These are phyloP conservation scores for Exobasidium cylindrosporum DNA, from an alignment of 1,284 basidiomycete genomes.

Conservation along the genomic window DNA sequence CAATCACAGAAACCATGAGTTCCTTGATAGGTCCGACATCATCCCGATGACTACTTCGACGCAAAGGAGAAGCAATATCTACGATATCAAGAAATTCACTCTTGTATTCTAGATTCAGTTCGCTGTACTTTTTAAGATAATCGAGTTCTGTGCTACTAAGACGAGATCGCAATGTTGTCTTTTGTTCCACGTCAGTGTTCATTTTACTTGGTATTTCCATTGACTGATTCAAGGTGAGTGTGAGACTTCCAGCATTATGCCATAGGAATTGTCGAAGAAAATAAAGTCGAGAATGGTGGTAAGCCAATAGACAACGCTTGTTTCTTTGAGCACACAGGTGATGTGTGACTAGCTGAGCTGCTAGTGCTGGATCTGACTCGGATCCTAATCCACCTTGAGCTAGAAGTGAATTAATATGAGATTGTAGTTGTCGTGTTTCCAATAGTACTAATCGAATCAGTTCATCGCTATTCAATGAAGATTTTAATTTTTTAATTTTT, in stretches of 20 bases:
- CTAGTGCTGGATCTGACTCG: conserved; percentile 55
- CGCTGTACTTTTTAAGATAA: conserved; percentile 78
- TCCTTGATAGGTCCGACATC: conserved; percentile 67
- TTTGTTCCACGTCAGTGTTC: conserved; percentile 6
- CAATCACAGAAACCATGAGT: conserved; percentile 72
- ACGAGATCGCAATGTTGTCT: conserved; percentile 70
- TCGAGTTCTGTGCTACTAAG: conserved; percentile 87
- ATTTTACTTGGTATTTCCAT: conserved; percentile 10
- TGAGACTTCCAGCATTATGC: conserved; percentile 84
- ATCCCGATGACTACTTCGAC: conserved; percentile 11
- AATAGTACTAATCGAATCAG: conserved; percentile 80
- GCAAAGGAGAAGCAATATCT: conserved; percentile 35
- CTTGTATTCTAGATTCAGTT: conserved; percentile 77
- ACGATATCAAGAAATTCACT: conserved; percentile 75
- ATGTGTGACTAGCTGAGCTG: conserved; percentile 75
- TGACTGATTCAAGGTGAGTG: conserved; percentile 69
- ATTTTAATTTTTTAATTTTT: neutral
- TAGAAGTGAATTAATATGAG: conserved; percentile 55
- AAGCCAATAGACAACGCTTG: conserved; percentile 88
- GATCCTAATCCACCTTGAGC: conserved; percentile 58
- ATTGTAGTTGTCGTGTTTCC: conserved; percentile 81
- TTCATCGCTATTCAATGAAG: conserved; percentile 60
- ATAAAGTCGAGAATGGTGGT: conserved; percentile 79
- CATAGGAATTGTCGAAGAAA: conserved; percentile 82
- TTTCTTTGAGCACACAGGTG: conserved; percentile 84